Evolutionary conservation across 2,329 filamentous ascomycete genomes (phyloP), one percentile per base, ranked within the genome.

Genomic region (Exophiala xenobiotica): DNA sequence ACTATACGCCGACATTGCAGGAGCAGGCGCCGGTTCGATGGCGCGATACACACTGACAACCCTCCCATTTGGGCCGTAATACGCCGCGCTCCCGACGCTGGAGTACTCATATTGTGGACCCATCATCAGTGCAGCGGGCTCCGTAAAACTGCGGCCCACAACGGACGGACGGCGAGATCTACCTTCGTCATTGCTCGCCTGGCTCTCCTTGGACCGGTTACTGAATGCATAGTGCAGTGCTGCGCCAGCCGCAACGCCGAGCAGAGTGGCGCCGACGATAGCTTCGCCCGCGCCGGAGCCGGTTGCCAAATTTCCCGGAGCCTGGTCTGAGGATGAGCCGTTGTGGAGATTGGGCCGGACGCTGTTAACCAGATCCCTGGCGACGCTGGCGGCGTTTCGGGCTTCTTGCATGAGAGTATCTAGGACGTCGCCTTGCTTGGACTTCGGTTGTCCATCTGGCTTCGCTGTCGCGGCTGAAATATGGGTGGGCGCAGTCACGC

Each of bases 231-330:
- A 95, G 7, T 88, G 86, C 33, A 88, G 74, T 7, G 86, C 87
- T 27, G 85, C 87, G 31, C 87, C 87, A 14, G 88, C 88, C 12
- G 88, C 88, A 24, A 87, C 88, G 37, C 88, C 89, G 42, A 95
- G 77, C 8, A 95, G 74, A 6, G 87, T 86, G 31, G 31, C 31
- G 6, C 89, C 87, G 39, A 93, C 77, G 35, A 91, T 77, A 16
- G 82, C 80, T 59, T 84, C 84, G 33, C 81, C 76, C 43, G 75
- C 77, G 38, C 57, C 60, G 6, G 64, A 61, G 19, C 46, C 41
- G 23, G 54, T 60, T 16, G 56, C 51, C 23, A 63, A 65, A 67
- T 67, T 14, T 61, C 57, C 22, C 4, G 27, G 8, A 18, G 27
- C 61, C 43, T 51, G 49, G 29, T 54, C 45, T 42, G 58, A 46